phyloP scores from a whole-genome alignment of 2,329 filamentous ascomycete genomes.

The Colletotrichum sidae region DNA sequence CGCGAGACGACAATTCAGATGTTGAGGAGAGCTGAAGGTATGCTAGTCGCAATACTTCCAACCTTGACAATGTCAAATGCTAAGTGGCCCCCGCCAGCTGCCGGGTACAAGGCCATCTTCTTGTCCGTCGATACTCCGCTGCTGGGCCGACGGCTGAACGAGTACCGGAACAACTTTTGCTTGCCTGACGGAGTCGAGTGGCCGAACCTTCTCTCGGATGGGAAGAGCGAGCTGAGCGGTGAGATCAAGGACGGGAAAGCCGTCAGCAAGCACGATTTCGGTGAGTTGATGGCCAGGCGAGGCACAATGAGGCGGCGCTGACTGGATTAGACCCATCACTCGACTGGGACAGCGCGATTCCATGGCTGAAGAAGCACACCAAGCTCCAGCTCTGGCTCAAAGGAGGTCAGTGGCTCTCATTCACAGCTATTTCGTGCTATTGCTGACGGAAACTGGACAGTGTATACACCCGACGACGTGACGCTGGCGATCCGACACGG shows the following conservation, averaged over 20 bases:
- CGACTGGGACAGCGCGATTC: slow-evolving; percentile 60
- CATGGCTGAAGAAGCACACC: slow-evolving; percentile 59
- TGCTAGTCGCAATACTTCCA: slow-evolving; percentile 17
- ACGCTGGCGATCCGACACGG: slow-evolving; percentile 55
- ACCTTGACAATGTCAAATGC: too few species aligned
- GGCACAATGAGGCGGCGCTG: neutral
- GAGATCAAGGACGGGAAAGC: neutral
- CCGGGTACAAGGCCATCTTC: slow-evolving; percentile 62
- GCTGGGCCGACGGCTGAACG: slow-evolving; percentile 63
- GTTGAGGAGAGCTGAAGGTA: slow-evolving; percentile 56
- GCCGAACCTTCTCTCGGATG: slow-evolving; percentile 21
- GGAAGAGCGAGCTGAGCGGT: slow-evolving; percentile 38
- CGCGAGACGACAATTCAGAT: slow-evolving; percentile 54
- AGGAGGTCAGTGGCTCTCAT: slow-evolving; percentile 1
- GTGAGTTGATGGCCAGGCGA: neutral
- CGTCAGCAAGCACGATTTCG: slow-evolving; percentile 10
- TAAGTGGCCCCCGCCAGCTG: neutral
- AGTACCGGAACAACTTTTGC: slow-evolving; percentile 63
- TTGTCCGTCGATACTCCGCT: slow-evolving; percentile 66
- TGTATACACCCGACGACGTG: slow-evolving; percentile 54
- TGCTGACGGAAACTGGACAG: neutral
- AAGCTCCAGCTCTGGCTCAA: slow-evolving; percentile 58
- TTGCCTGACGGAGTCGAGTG: slow-evolving; percentile 15
- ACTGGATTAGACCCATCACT: slow-evolving; percentile 15
- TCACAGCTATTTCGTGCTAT: slow-evolving; percentile 47